Conservation (phyloP, 1,284 basidiomycete species). For the Athelia psychrophila region DNA sequence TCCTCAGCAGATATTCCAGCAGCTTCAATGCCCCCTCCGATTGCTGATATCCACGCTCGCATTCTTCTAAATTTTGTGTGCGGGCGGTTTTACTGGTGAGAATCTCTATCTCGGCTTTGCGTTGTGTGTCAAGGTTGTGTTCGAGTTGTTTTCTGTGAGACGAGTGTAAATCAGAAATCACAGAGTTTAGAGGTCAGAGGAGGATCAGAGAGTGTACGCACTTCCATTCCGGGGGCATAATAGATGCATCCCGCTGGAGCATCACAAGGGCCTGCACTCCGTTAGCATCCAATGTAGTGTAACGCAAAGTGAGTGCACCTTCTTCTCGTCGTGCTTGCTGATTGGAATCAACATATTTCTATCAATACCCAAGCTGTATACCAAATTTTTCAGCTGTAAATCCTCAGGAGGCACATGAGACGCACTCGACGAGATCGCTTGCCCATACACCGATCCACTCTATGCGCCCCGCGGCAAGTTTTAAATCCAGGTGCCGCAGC, state of each 20-base stretch:
- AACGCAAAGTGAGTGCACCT: slow-evolving; percentile 38
- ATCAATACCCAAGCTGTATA: not conserved
- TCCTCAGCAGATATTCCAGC: too few species aligned
- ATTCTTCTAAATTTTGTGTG: not conserved
- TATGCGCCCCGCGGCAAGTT: slow-evolving; percentile 62
- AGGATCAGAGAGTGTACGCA: too few species aligned
- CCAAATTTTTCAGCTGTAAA: not conserved
- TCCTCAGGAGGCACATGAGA: too few species aligned
- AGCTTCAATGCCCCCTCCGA: too few species aligned
- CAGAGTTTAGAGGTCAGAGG: not conserved
- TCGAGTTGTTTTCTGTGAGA: slow-evolving; percentile 76
- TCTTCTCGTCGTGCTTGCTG: slow-evolving; percentile 68
- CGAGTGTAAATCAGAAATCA: slow-evolving; percentile 1
- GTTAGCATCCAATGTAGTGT: not conserved
- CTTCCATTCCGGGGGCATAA: slow-evolving; percentile 72
- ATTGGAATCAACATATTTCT: slow-evolving; percentile 68
- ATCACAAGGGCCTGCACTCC: slow-evolving; percentile 60
- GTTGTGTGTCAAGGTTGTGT: slow-evolving; percentile 72
- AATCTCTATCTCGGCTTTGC: slow-evolving; percentile 90
- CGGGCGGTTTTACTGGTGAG: slow-evolving; percentile 28
- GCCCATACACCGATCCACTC: slow-evolving; percentile 79
- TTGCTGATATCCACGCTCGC: too few species aligned
- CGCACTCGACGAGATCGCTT: slow-evolving; percentile 61
- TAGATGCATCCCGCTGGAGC: slow-evolving; percentile 42
- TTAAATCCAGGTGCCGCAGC: slow-evolving; percentile 62